Evolutionary conservation across 163 green algal species (phyloP).

Genomic region (Trebouxia gelatinosa): DNA sequence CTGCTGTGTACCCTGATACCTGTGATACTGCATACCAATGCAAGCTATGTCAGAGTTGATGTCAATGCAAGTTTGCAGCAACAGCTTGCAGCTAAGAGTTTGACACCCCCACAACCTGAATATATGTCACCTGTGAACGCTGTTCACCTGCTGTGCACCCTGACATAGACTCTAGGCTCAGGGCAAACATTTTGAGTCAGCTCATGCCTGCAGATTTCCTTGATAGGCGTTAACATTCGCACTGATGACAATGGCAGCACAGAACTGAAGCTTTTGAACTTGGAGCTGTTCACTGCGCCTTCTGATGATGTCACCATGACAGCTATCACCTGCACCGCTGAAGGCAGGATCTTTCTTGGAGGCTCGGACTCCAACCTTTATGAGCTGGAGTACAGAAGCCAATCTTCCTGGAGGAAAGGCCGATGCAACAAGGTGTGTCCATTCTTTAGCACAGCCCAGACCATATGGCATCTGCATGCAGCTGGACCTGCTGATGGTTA

Average conservation of each 20-base stretch:
- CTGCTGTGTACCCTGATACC: too few species aligned
- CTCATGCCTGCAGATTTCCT: slow-evolving; percentile 65
- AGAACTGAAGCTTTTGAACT: slow-evolving; percentile 19
- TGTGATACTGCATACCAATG: too few species aligned
- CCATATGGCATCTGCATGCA: not conserved
- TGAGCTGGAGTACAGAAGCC: slow-evolving; percentile 81
- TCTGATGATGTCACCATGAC: slow-evolving; percentile 85
- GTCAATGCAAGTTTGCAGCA: not conserved
- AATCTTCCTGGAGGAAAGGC: slow-evolving; percentile 57
- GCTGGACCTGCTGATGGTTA: not conserved
- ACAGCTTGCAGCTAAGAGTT: not conserved
- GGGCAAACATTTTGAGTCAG: not conserved
- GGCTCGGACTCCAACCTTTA: slow-evolving; percentile 91
- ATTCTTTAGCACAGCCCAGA: too few species aligned
- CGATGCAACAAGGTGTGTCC: slow-evolving; percentile 77
- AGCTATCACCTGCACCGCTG: slow-evolving; percentile 51
- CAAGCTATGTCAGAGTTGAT: too few species aligned
- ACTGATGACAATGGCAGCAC: slow-evolving; percentile 18
- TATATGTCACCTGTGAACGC: not conserved
- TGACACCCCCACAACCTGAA: not conserved
- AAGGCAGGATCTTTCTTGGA: slow-evolving; percentile 90
- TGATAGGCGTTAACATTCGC: slow-evolving; percentile 76
- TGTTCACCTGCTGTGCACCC: not conserved
- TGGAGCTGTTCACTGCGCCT: slow-evolving; percentile 81
- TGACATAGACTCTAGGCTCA: too few species aligned